These are phyloP conservation scores for Tephrocybe sp. DNA, from an alignment of 768 basidiomycete species.

Conservation along the genomic window DNA sequence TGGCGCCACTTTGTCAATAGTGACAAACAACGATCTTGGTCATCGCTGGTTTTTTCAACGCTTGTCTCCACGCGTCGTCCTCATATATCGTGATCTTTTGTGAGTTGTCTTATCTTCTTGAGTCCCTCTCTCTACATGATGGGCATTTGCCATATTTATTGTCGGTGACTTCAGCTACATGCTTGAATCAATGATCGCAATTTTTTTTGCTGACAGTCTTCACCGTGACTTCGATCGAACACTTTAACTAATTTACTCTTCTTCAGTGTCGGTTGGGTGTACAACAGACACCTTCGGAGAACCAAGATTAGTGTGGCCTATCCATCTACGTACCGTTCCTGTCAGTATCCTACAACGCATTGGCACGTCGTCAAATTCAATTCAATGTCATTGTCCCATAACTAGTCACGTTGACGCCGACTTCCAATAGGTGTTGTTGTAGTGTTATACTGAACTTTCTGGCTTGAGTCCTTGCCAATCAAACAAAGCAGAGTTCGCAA, in stretches of 20 bases:
- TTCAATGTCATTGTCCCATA: conserved; percentile 11
- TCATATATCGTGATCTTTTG: conserved; percentile 16
- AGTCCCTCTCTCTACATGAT: conserved; percentile 38
- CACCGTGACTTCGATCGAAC: conserved; percentile 15
- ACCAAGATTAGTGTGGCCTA: not conserved
- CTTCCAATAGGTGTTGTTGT: conserved; percentile 10
- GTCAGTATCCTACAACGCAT: conserved; percentile 13
- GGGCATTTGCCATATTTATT: conserved; percentile 66
- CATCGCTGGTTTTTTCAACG: conserved; percentile 10
- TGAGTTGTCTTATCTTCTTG: conserved; percentile 25
- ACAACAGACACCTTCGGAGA: not conserved
- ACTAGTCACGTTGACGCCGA: conserved; percentile 14
- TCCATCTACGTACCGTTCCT: conserved; percentile 15
- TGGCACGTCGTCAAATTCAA: conserved; percentile 9
- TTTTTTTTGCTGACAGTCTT: conserved; percentile 41
- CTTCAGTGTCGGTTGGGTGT: not conserved
- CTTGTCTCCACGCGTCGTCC: conserved; percentile 1
- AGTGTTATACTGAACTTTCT: not conserved
- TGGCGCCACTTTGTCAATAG: conserved; percentile 30
- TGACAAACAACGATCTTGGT: conserved; percentile 22
- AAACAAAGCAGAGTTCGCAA: not conserved
- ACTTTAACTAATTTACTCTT: not conserved
- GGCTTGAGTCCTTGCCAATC: not conserved
- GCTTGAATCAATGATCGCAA: conserved; percentile 47
- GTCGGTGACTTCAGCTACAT: conserved; percentile 51